Percentiles rank a stretch among this genome's conserved stretches.
Evolutionary conservation across 1,284 basidiomycete species (phyloP).

Genomic region (Termitomyces sp.): DNA sequence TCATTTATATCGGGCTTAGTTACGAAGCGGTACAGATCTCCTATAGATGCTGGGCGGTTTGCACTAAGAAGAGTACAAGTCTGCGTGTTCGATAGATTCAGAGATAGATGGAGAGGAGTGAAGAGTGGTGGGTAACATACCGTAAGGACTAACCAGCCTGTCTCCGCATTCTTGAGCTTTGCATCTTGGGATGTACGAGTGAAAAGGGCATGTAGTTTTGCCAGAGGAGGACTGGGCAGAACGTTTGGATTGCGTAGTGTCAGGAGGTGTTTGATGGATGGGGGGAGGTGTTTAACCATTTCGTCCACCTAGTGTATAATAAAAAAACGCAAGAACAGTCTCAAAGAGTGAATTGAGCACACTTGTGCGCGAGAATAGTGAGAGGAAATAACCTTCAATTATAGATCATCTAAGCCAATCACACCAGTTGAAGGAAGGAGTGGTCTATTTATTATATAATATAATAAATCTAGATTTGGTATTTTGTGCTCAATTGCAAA

Average conservation of each 20-base stretch:
- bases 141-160: conserved; percentile 79
- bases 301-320: not conserved
- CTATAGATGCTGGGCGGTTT: conserved; percentile 78
- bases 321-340: not conserved
- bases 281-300: conserved; percentile 41
- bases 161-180: conserved; percentile 57
- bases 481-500: too few relatives aligned
- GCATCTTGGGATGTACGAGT: conserved; percentile 60
- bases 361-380: too few relatives aligned
- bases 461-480: too few relatives aligned
- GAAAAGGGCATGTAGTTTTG: conserved; percentile 55
- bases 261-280: conserved; percentile 67
- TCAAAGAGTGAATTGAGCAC: not conserved
- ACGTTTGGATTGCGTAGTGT: conserved; percentile 63
- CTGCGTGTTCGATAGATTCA: conserved; percentile 32
- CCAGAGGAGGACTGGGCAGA: conserved; percentile 52
- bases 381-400: too few relatives aligned
- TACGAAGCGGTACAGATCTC: conserved; percentile 75
- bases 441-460: too few relatives aligned
- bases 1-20: conserved; percentile 48
- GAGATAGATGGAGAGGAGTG: not conserved
- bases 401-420: too few relatives aligned
- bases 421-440: too few relatives aligned
- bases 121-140: conserved; percentile 32
- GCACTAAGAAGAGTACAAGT: conserved; percentile 80